A percentile compares a stretch with the other conserved stretches of the same genome.
phyloP scores from a whole-genome alignment of 2,329 filamentous ascomycete genomes.

The Mycosphaerelloides madeirae region DNA sequence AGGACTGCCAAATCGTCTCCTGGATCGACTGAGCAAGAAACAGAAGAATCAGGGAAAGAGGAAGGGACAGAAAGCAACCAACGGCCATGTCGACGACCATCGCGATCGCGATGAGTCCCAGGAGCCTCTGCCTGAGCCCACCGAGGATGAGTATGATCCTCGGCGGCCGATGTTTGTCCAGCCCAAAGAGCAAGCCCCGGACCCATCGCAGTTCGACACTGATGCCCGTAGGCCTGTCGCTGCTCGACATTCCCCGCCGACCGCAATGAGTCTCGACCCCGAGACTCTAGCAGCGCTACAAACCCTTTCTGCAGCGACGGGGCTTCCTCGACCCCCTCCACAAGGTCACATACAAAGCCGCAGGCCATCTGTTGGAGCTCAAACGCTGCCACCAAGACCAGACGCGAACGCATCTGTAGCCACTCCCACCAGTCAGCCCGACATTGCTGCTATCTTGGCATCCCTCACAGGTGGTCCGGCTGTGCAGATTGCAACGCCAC shows the following conservation, averaged over 20 bases:
- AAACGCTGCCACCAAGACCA: slow-evolving; percentile 2
- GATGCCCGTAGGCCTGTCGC: slow-evolving; percentile 23
- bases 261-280: slow-evolving; percentile 12
- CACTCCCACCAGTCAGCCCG: slow-evolving; percentile 15
- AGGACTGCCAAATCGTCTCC: slow-evolving; percentile 19
- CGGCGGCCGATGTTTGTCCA: slow-evolving; percentile 33
- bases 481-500: slow-evolving; percentile 11
- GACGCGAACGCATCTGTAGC: background rate
- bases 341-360: slow-evolving; percentile 7
- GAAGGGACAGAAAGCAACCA: slow-evolving; percentile 25
- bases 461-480: slow-evolving; percentile 17
- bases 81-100: slow-evolving; percentile 24
- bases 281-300: slow-evolving; percentile 25
- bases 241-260: background rate
- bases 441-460: slow-evolving; percentile 30
- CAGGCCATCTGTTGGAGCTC: slow-evolving; percentile 19
- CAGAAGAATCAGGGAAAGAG: slow-evolving; percentile 22
- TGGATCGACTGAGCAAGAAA: slow-evolving; percentile 27
- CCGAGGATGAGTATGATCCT: slow-evolving; percentile 48
- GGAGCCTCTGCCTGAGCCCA: slow-evolving; percentile 34
- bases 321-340: background rate
- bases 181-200: slow-evolving; percentile 15
- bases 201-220: slow-evolving; percentile 29
- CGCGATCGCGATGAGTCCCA: slow-evolving; percentile 14
- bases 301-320: slow-evolving; percentile 10